Evolutionary conservation across 1,284 basidiomycete genomes (phyloP).

Genomic region (Ustilago vetiveriae): DNA sequence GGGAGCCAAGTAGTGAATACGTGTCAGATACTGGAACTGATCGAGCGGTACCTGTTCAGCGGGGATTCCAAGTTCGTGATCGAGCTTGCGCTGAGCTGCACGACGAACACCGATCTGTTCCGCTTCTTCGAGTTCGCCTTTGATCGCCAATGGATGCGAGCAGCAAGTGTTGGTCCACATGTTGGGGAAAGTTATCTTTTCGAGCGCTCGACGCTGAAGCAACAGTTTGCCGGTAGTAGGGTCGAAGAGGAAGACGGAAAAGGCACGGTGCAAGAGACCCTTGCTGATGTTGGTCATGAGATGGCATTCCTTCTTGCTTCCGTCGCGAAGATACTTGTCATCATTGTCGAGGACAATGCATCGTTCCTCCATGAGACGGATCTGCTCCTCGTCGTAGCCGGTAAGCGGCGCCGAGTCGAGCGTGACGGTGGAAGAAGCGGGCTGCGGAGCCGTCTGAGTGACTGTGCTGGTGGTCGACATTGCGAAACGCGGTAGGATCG

Average conservation of each 20-base stretch:
- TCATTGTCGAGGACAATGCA: slow-evolving; percentile 94
- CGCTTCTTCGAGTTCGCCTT: slow-evolving; percentile 77
- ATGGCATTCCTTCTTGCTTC: slow-evolving; percentile 97
- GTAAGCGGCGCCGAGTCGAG: slow-evolving; percentile 52
- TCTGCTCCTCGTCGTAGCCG: slow-evolving; percentile 69
- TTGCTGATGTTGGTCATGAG: slow-evolving; percentile 96
- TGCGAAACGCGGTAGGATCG: background rate
- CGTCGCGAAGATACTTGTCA: slow-evolving; percentile 73
- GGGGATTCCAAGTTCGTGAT: slow-evolving; percentile 96
- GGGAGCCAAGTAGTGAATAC: slow-evolving; percentile 97
- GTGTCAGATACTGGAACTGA: slow-evolving; percentile 91
- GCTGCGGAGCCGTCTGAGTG: slow-evolving; percentile 22
- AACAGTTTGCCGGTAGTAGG: slow-evolving; percentile 93
- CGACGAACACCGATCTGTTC: slow-evolving; percentile 80
- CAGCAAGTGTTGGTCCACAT: slow-evolving; percentile 99
- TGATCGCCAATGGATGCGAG: slow-evolving; percentile 83
- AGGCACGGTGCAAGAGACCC: slow-evolving; percentile 94
- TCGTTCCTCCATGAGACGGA: slow-evolving; percentile 92
- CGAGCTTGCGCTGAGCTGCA: slow-evolving; percentile 92
- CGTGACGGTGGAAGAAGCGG: slow-evolving; percentile 16
- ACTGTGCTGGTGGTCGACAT: slow-evolving; percentile 38
- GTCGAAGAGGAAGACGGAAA: slow-evolving; percentile 96
- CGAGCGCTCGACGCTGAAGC: slow-evolving; percentile 90
- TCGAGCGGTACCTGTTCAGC: slow-evolving; percentile 77
- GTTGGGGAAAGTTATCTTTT: slow-evolving; percentile 99